phyloP scores from a whole-genome alignment of 1,139 yeast genomes.

The Protomyces pachydermus region DNA sequence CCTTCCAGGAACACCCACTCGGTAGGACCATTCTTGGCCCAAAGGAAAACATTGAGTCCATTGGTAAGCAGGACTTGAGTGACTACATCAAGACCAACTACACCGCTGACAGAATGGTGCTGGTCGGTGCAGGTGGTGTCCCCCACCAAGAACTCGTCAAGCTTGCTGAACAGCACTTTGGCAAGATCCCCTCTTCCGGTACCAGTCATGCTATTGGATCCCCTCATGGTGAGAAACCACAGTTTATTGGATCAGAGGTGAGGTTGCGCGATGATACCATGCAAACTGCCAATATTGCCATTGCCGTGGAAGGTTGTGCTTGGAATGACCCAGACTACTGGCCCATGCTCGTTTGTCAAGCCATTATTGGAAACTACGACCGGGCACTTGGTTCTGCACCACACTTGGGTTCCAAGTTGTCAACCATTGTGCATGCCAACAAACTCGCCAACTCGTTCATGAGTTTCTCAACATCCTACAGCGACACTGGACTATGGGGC shows the following conservation, averaged over 20 bases:
- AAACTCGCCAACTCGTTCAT: slow-evolving; percentile 85
- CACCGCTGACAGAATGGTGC: slow-evolving; percentile 95
- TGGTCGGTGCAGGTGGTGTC: slow-evolving; percentile 92
- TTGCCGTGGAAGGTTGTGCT: slow-evolving; percentile 96
- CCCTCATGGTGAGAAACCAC: slow-evolving; percentile 63
- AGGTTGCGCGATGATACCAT: slow-evolving; percentile 74
- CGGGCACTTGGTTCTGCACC: slow-evolving; percentile 85
- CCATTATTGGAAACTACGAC: slow-evolving; percentile 96
- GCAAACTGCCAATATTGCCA: slow-evolving; percentile 86
- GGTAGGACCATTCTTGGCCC: slow-evolving; percentile 99
- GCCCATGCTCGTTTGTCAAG: slow-evolving; percentile 92
- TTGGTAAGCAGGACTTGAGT: slow-evolving; percentile 68
- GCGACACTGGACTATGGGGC: slow-evolving; percentile 98
- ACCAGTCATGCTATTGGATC: slow-evolving; percentile 67
- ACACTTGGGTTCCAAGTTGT: slow-evolving; percentile 79
- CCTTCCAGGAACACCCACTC: slow-evolving; percentile 82
- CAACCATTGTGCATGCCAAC: slow-evolving; percentile 68
- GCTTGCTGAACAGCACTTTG: slow-evolving; percentile 71
- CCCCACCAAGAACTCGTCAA: slow-evolving; percentile 77
- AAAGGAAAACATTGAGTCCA: slow-evolving; percentile 74
- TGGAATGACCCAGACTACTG: slow-evolving; percentile 97
- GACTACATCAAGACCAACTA: slow-evolving; percentile 80
- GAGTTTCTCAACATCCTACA: slow-evolving; percentile 95
- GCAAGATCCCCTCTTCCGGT: slow-evolving; percentile 64
- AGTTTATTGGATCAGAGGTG: slow-evolving; percentile 79